Base-by-base conservation (phyloP, 345 rosid species). In the Camelina sativa region DNA sequence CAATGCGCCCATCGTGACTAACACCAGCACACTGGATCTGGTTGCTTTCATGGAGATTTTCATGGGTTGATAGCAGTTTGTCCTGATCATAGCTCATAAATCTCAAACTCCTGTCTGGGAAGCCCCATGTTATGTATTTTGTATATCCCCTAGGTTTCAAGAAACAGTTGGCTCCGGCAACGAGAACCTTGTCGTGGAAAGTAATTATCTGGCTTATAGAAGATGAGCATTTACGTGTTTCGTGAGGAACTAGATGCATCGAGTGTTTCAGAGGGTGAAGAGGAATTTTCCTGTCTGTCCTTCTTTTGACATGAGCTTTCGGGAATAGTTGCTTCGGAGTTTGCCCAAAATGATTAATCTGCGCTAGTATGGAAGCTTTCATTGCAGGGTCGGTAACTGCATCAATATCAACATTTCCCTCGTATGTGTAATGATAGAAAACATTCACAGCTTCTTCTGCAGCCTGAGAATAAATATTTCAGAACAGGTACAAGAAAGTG, bases 281-380 rank as follows among this genome's bases (percentile, higher is more conserved):
- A 72, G 92, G 94, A 65, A 85, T 82, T 84, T 87, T 92, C 80
- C 90, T 78, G 72, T 89, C 93, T 35, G 84, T 70, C 66, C 84
- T 83, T 76, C 99, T 85, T 80, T 96, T 96, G 46, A 83, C 93
- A 68, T 96, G 99, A 76, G 99, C 79, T 75, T 96, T 96, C 72
- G 76, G 91, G 85, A 96, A 96, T 38, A 96, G 89, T 73, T 96
- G 99, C 82, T 96, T 96, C 13, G 99, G 99, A 62, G 99, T 96
- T 82, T 96, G 99, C 46, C 99, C 99, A 80, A 96, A 96, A 82
- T 96, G 98, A 80, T 96, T 96, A 77, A 96, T 96, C 74, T 96
- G 99, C 35, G 99, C 99, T 54, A 96, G 86, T 77, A 96, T 96
- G 71, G 99, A 88, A 67, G 99, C 99, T 85, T 96, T 96, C 99